Evolutionary conservation across 2,329 filamentous ascomycete species (phyloP), one percentile per base, ranked within the genome.

Genomic region (Penicillium freii): DNA sequence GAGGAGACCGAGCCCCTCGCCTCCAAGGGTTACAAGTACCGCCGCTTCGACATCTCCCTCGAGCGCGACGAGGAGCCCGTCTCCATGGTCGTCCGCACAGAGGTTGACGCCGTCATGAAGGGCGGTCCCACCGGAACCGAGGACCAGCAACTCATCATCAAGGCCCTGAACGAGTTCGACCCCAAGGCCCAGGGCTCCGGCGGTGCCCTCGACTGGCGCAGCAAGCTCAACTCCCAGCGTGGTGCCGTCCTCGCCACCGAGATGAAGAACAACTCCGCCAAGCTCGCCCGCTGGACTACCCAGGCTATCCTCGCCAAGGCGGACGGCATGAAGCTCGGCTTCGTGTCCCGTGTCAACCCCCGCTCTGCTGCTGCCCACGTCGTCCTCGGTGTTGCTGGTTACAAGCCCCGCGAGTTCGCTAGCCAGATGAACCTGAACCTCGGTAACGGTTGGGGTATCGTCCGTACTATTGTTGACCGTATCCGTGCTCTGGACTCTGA

Each of bases 231-330:
- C 63, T 91, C 88, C 69, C 92, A 97, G 81, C 89, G 94, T 71
- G 94, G 94, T 86, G 94, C 94, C 56, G 93, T 99, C 43, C 90
- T 99, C 27, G 94, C 94, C 21, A 99, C 94, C 13, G 94, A 99
- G 82, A 99, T 99, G 94, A 99, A 99, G 90, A 99, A 99, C 86
- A 99, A 99, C 85, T 92, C 87, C 73, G 96, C 91, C 89, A 99
- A 99, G 83, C 87, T 99, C 62, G 94, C 94, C 57, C 84, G 94
- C 75, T 99, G 94, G 94, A 96, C 94, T 33, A 91, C 93, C 43
- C 94, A 99, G 82, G 91, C 89, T 72, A 97, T 99, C 72, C 86
- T 99, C 57, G 92, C 93, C 75, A 92, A 92, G 80, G 92, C 94
- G n/a, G 94, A 99, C 74, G 83, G 92, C 66, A 97, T 99, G 92